Evolutionary conservation across 2,329 filamentous ascomycete genomes (phyloP).

Genomic region (Calonectria pteridis): DNA sequence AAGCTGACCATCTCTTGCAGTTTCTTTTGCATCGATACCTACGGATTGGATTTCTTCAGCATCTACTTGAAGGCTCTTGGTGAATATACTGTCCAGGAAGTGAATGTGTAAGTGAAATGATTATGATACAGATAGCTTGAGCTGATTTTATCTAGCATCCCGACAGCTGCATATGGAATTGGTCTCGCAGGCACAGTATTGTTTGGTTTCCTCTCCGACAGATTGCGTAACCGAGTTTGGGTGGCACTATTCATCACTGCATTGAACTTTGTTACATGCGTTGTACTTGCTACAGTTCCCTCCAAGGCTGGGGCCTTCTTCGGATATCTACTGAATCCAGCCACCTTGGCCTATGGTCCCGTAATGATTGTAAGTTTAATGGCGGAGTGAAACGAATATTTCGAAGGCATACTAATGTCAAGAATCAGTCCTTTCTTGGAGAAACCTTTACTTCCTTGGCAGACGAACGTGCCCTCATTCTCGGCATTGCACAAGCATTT

Average conservation of each 20-base stretch:
- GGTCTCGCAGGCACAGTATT: neutral
- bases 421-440: neutral
- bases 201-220: conserved; percentile 2
- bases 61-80: neutral
- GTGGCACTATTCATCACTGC: neutral
- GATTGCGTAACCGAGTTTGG: neutral
- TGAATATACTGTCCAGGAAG: neutral
- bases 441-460: conserved; percentile 9
- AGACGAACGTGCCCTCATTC: conserved; percentile 2
- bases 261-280: neutral
- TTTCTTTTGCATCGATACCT: conserved; percentile 5
- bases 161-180: neutral
- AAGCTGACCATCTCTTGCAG: neutral
- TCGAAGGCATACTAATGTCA: neutral
- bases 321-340: neutral
- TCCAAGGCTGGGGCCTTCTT: conserved; percentile 1
- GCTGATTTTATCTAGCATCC: neutral
- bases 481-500: neutral
- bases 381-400: too few relatives aligned
- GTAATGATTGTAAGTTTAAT: conserved; percentile 1
- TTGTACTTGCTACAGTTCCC: neutral
- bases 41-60: neutral
- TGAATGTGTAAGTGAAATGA: neutral
- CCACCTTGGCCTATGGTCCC: neutral
- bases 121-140: neutral